Evolutionary conservation across 768 basidiomycete genomes (phyloP).

Genomic region (Suillus bovinus): DNA sequence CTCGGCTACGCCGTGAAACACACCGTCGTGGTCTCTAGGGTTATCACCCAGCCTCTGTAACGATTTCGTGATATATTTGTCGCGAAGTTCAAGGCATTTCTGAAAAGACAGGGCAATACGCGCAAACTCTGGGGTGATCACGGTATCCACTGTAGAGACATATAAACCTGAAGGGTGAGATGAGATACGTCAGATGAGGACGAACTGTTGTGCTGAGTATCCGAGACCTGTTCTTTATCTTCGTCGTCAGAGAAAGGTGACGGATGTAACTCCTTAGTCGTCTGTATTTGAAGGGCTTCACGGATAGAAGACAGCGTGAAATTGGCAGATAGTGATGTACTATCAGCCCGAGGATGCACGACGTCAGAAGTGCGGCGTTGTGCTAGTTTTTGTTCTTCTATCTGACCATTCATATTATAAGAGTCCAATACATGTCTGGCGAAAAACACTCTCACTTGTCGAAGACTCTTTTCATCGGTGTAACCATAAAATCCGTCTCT

Average conservation of each 20-base stretch:
- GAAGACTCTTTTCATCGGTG: conserved; percentile 72
- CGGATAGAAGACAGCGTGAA: conserved; percentile 40
- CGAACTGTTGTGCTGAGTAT: conserved; percentile 35
- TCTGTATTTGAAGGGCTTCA: conserved; percentile 26
- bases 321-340: conserved; percentile 36
- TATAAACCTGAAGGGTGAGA: not conserved
- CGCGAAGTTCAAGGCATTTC: conserved; percentile 85
- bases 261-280: conserved; percentile 13
- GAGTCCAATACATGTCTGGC: conserved; percentile 6
- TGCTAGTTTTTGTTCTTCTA: conserved; percentile 72
- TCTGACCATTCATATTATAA: conserved; percentile 40
- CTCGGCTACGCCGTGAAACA: conserved; percentile 68
- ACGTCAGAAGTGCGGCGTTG: conserved; percentile 62
- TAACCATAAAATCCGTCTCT: conserved; percentile 82
- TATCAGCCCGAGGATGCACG: conserved; percentile 18
- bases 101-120: conserved; percentile 72
- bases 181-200: conserved; percentile 1
- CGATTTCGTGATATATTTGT: conserved; percentile 91
- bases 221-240: conserved; percentile 32
- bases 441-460: conserved; percentile 53
- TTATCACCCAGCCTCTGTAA: conserved; percentile 94
- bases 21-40: conserved; percentile 86
- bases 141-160: conserved; percentile 13
- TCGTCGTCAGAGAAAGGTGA: conserved; percentile 36
- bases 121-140: conserved; percentile 44